Evolutionary conservation across 73 alveolate genomes (phyloP).

Genomic region (Symbiodinium natans): DNA sequence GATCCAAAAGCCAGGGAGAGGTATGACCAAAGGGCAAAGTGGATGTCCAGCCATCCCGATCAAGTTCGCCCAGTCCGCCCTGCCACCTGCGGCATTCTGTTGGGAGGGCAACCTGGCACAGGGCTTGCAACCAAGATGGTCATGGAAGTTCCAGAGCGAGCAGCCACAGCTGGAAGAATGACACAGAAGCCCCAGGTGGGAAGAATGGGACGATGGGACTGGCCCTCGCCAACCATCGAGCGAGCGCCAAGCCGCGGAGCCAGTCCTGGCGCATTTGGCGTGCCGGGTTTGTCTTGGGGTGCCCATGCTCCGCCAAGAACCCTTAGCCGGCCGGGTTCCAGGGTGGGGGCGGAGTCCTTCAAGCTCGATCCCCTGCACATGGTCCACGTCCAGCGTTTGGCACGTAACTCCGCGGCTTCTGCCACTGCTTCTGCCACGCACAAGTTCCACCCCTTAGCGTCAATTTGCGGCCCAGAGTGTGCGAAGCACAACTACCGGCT

Average conservation of each 20-base stretch:
- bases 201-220: background rate
- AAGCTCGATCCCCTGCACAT: background rate
- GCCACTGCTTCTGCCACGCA: background rate
- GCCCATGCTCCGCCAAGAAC: background rate
- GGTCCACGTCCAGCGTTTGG: background rate
- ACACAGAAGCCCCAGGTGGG: no score
- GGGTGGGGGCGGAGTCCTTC: background rate
- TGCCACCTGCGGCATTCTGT: background rate
- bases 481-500: background rate
- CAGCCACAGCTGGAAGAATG: background rate
- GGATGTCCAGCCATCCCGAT: constrained; percentile 92
- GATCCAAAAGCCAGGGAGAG: constrained; percentile 46
- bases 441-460: background rate
- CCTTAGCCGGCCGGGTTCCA: background rate
- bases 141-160: background rate
- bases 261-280: background rate
- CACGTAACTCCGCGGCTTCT: background rate
- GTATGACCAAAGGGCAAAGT: constrained; percentile 66
- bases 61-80: constrained; percentile 47
- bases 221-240: constrained; percentile 5
- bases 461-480: background rate
- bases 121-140: background rate
- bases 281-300: constrained; percentile 10
- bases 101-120: background rate
- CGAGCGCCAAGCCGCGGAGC: background rate